A percentile compares a stretch with the other conserved stretches of the same genome.
Conservation (phyloP, 108 stramenopile species). For the Skeletonema marinoi region DNA sequence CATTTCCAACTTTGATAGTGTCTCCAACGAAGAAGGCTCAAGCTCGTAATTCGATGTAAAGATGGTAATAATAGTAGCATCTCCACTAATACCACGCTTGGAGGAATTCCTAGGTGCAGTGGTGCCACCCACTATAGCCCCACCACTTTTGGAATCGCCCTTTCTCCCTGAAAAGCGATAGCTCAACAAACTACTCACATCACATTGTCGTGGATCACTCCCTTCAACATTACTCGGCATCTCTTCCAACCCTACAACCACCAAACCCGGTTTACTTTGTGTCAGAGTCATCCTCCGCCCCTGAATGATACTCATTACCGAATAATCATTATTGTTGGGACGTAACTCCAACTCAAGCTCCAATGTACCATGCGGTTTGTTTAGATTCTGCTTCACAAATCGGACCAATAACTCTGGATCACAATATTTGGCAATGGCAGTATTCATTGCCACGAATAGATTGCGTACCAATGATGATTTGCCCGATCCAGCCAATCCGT, state of each 20-base stretch:
- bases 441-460: conserved; percentile 54
- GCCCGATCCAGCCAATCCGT: conserved; percentile 66
- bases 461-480: conserved; percentile 64
- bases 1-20: conserved; percentile 49
- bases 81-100: conserved; percentile 55
- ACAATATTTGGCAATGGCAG: conserved; percentile 38
- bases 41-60: conserved; percentile 70
- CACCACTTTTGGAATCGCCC: conserved; percentile 31
- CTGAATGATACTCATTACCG: conserved; percentile 82
- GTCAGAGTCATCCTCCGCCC: conserved; percentile 63
- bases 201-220: conserved; percentile 50
- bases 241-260: conserved; percentile 70
- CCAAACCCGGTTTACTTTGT: conserved; percentile 73
- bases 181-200: conserved; percentile 54
- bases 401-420: conserved; percentile 69
- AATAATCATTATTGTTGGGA: conserved; percentile 81
- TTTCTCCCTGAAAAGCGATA: conserved; percentile 64
- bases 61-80: conserved; percentile 46
- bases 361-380: conserved; percentile 53
- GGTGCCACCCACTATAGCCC: background rate
- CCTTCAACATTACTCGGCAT: conserved; percentile 47
- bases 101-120: conserved; percentile 47
- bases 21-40: conserved; percentile 17
- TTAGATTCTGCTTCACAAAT: conserved; percentile 82
- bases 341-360: conserved; percentile 63